Evolutionary conservation across 1,284 basidiomycete species (phyloP).

Genomic region (Malassezia restricta): DNA sequence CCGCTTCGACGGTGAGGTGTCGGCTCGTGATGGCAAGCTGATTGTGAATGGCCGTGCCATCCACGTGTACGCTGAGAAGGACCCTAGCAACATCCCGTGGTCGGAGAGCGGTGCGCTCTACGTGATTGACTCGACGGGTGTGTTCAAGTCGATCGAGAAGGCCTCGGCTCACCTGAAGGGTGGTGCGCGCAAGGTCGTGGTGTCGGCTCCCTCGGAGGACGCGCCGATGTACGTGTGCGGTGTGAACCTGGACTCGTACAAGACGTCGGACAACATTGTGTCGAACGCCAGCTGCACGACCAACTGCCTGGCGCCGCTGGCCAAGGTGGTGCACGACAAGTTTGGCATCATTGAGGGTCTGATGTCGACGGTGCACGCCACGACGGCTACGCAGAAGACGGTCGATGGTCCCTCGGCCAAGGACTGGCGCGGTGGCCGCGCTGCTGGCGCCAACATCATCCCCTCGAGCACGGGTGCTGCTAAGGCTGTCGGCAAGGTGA

Average conservation of each 20-base stretch:
- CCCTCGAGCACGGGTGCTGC: slow-evolving; percentile 98
- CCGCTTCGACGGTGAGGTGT: slow-evolving; percentile 76
- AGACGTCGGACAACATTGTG: slow-evolving; percentile 76
- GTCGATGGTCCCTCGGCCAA: slow-evolving; percentile 61
- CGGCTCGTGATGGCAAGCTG: slow-evolving; percentile 79
- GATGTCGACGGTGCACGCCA: slow-evolving; percentile 92
- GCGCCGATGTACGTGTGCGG: slow-evolving; percentile 77
- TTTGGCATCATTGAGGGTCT: slow-evolving; percentile 52
- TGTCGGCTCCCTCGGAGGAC: slow-evolving; percentile 95
- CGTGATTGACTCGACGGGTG: slow-evolving; percentile 96
- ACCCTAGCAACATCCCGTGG: slow-evolving; percentile 81
- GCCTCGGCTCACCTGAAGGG: slow-evolving; percentile 90
- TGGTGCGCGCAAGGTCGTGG: slow-evolving; percentile 99
- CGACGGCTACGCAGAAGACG: slow-evolving; percentile 88
- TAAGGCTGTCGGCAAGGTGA: slow-evolving; percentile 97
- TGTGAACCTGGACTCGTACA: slow-evolving; percentile 91
- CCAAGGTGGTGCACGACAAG: slow-evolving; percentile 93
- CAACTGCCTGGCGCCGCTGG: slow-evolving; percentile 87
- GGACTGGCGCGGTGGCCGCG: slow-evolving; percentile 74
- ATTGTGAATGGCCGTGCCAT: slow-evolving; percentile 70
- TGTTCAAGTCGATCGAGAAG: slow-evolving; percentile 87
- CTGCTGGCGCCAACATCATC: slow-evolving; percentile 96
- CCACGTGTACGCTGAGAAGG: slow-evolving; percentile 67
- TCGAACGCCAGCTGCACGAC: slow-evolving; percentile 99
- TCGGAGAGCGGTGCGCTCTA: slow-evolving; percentile 69